Evolutionary conservation across 2,329 filamentous ascomycete genomes (phyloP), one percentile per base, ranked within the genome.

Genomic region (Aspergillus clavatus): DNA sequence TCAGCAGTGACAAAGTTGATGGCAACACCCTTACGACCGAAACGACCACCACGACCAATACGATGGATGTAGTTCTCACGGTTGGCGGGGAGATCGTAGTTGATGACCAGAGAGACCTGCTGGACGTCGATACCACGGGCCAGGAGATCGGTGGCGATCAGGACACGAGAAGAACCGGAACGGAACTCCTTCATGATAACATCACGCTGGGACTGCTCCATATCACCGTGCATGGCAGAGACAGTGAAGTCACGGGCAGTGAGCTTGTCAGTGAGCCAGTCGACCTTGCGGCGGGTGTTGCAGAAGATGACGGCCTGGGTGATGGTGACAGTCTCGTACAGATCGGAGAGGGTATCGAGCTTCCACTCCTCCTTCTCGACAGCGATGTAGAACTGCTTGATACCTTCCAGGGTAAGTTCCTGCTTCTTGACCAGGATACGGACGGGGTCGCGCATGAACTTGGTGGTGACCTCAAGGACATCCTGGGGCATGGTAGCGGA

Each of bases 131-230:
- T 98, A 85, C 93, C 93, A 86, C 93, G 91, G 70, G 93, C 93
- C 72, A 96, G 81, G 55, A 98, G 82, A 70, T 98, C 93, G 57
- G 93, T 98, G 73, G 93, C 89, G 68, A 98, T 98, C 67, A 98
- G 81, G 60, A 98, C 93, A 86, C 93, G 90, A 57, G 90, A 96
- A 71, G 90, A 96, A 59, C 93, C 93, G 60, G 90, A 95, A 67
- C 93, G 89, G 87, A 98, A 98, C 80, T 98, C 93, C 84, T 98
- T 95, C 93, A 98, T 98, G 75, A 98, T 98, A 69, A 95, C 81
- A 74, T 97, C 93, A 83, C 93, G 90, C 81, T 97, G 89, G 66
- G 76, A 78, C 79, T 96, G 90, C 74, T 95, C 89, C 93, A 98
- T 98, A 70, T 98, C 93, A 72, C 93, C 93, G 81, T 98, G 93